A percentile compares a stretch with the other conserved stretches of the same genome.
phyloP scores from a whole-genome alignment of 805 yeast genomes.

The Pichia kluyveri region DNA sequence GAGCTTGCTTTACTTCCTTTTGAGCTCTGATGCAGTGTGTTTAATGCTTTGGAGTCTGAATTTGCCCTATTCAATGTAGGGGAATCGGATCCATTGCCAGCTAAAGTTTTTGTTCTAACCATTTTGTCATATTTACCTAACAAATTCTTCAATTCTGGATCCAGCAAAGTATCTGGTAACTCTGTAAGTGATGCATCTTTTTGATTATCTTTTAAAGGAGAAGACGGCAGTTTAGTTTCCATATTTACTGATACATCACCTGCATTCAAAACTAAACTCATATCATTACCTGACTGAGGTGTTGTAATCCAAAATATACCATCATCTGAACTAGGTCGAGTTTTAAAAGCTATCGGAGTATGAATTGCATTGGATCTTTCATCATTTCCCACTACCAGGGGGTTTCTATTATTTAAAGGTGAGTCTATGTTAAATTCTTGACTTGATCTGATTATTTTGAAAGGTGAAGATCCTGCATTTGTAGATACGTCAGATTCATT shows the following conservation, averaged over 20 bases:
- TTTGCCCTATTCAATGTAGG: background rate
- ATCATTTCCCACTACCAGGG: background rate
- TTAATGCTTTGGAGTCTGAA: slow-evolving; percentile 1
- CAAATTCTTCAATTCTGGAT: slow-evolving; percentile 24
- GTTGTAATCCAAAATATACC: slow-evolving; percentile 34
- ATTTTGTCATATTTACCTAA: slow-evolving; percentile 25
- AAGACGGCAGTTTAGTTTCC: slow-evolving; percentile 25
- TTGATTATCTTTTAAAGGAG: slow-evolving; percentile 29
- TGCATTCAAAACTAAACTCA: background rate
- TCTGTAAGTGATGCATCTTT: slow-evolving; percentile 5
- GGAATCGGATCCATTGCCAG: background rate
- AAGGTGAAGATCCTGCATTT: slow-evolving; percentile 3
- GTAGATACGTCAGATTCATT: slow-evolving; percentile 3
- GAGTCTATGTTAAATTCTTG: slow-evolving; percentile 8
- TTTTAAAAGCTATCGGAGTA: slow-evolving; percentile 1
- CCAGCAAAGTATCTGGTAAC: slow-evolving; percentile 16
- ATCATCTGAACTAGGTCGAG: slow-evolving; percentile 25
- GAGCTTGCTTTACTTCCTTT: slow-evolving; percentile 1
- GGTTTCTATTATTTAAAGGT: background rate
- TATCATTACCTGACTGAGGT: slow-evolving; percentile 16
- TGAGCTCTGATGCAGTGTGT: background rate
- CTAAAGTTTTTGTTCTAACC: background rate
- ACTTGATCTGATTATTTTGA: slow-evolving; percentile 6
- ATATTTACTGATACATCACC: background rate
- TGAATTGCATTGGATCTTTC: background rate